phyloP scores from a whole-genome alignment of 768 basidiomycete species.

The Lyophyllum shimeji region DNA sequence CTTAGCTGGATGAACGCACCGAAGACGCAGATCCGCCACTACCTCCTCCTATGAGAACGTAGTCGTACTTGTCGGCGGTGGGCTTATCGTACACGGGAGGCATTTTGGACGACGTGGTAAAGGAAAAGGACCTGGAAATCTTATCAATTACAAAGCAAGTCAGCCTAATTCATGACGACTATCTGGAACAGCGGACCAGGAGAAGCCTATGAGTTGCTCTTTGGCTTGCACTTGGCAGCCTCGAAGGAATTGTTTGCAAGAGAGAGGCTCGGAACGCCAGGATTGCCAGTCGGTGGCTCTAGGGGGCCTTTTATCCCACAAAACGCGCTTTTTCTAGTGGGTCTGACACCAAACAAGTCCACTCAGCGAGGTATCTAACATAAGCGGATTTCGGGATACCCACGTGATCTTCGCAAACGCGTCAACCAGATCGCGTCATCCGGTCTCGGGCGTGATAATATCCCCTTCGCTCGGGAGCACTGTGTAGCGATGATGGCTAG shows the following conservation, averaged over 20 bases:
- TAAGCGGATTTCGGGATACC: not conserved
- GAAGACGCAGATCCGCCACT: conserved; percentile 90
- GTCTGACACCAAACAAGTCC: not conserved
- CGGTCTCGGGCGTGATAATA: not conserved
- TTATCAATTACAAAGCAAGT: conserved; percentile 26
- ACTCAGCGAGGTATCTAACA: not conserved
- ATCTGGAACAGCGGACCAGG: conserved; percentile 12
- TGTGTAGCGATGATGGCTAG: too few species aligned
- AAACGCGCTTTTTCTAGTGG: conserved; percentile 14
- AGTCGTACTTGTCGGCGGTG: conserved; percentile 70
- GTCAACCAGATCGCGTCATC: too few species aligned
- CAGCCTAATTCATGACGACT: conserved; percentile 9
- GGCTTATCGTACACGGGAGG: conserved; percentile 67
- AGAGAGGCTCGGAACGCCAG: conserved; percentile 26
- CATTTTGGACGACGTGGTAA: conserved; percentile 49
- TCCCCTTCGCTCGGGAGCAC: too few species aligned
- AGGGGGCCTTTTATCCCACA: conserved; percentile 20
- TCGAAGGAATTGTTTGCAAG: conserved; percentile 8
- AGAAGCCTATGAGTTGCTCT: conserved; percentile 16
- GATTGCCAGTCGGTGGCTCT: conserved; percentile 20
- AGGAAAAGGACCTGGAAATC: conserved; percentile 48
- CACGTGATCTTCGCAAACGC: not conserved
- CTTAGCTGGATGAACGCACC: conserved; percentile 42
- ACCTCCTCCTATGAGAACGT: conserved; percentile 89
- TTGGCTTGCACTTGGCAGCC: conserved; percentile 13